Percentiles rank a stretch among this genome's conserved stretches.
Evolutionary conservation across 345 rosid genomes (phyloP).

Genomic region (Microcos paniculata): DNA sequence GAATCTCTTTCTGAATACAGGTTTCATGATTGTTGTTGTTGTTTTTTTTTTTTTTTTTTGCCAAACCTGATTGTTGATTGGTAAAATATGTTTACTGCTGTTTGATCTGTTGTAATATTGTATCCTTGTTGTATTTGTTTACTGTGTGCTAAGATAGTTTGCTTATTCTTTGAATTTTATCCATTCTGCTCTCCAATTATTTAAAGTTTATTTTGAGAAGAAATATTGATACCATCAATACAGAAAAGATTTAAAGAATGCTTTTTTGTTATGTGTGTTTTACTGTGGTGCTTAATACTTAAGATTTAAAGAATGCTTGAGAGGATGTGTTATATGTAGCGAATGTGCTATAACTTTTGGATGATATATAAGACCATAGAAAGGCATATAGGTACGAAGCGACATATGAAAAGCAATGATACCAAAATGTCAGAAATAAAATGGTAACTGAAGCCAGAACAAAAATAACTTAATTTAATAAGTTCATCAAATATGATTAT

Average conservation of each 20-base stretch:
- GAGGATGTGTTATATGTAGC: neutral
- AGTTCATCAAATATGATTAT: neutral
- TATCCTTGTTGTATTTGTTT: neutral
- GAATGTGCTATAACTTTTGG: neutral
- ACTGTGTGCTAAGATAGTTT: neutral
- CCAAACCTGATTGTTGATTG: slow-evolving; percentile 2
- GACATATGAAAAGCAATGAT: neutral
- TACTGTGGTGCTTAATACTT: neutral
- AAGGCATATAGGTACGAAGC: neutral
- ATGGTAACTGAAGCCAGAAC: neutral
- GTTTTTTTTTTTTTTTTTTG: too few relatives aligned
- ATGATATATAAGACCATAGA: neutral
- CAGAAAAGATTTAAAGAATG: neutral
- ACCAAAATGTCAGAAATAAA: neutral
- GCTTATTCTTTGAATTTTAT: neutral
- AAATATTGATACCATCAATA: neutral
- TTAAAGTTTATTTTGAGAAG: neutral
- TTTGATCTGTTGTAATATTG: neutral
- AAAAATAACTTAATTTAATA: neutral
- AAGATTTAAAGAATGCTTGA: neutral
- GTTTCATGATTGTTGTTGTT: slow-evolving; percentile 37
- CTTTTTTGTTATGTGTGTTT: neutral
- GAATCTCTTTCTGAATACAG: slow-evolving; percentile 74
- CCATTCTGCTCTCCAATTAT: neutral
- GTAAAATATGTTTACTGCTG: neutral